phyloP scores from a whole-genome alignment of 78 protist genomes.

The Dictyostelium brefeldianum region DNA sequence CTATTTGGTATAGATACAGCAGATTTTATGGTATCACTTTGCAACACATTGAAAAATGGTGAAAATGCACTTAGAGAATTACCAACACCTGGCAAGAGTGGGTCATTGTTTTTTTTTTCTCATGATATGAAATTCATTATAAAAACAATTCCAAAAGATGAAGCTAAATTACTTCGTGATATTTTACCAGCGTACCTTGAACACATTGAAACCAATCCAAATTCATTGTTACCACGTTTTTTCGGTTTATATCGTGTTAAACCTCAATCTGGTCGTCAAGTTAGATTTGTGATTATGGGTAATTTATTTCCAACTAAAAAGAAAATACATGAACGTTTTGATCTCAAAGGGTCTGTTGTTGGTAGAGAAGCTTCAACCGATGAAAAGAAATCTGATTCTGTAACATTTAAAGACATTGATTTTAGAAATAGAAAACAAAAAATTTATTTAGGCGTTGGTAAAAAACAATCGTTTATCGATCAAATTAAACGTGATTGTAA shows the following conservation, averaged over 20 bases:
- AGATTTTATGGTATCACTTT: slow-evolving; percentile 77
- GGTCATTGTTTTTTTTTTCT: slow-evolving; percentile 91
- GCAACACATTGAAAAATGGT: slow-evolving; percentile 55
- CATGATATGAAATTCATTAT: slow-evolving; percentile 90
- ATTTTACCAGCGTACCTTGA: slow-evolving; percentile 88
- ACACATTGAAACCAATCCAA: slow-evolving; percentile 86
- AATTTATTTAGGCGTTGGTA: slow-evolving; percentile 60
- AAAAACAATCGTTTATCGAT: slow-evolving; percentile 60
- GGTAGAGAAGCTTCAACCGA: slow-evolving; percentile 77
- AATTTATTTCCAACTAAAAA: slow-evolving; percentile 91
- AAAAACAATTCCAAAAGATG: slow-evolving; percentile 95
- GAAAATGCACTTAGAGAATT: slow-evolving; percentile 75
- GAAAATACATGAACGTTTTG: slow-evolving; percentile 90
- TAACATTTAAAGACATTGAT: slow-evolving; percentile 83
- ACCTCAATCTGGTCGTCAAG: slow-evolving; percentile 82
- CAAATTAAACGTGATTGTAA: slow-evolving; percentile 79
- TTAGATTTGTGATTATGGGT: slow-evolving; percentile 94
- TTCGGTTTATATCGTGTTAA: slow-evolving; percentile 91
- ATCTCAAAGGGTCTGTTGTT: slow-evolving; percentile 91
- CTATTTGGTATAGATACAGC: slow-evolving; percentile 80
- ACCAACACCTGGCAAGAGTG: slow-evolving; percentile 95
- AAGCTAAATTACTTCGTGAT: slow-evolving; percentile 84
- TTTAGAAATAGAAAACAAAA: slow-evolving; percentile 48
- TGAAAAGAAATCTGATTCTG: slow-evolving; percentile 69
- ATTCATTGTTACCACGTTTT: slow-evolving; percentile 94